These are phyloP conservation scores for Calonectria leucothoes DNA, from an alignment of 2,329 filamentous ascomycete genomes.

Conservation along the genomic window DNA sequence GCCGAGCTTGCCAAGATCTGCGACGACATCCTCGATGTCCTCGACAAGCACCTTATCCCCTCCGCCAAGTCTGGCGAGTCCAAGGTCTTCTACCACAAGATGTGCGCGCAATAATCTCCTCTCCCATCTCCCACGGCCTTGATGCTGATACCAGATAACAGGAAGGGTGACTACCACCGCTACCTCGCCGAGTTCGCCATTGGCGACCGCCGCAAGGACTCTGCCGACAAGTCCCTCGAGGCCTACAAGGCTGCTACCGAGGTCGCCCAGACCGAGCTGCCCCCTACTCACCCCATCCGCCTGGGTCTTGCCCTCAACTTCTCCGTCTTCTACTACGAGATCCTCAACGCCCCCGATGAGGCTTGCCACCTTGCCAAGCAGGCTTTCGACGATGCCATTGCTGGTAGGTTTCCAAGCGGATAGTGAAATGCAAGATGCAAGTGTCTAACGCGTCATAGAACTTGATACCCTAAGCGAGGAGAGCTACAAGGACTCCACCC, in stretches of 20 bases:
- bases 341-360: slow-evolving; percentile 97
- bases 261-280: slow-evolving; percentile 96
- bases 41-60: slow-evolving; percentile 93
- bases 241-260: slow-evolving; percentile 99
- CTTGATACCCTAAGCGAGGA: slow-evolving; percentile 97
- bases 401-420: slow-evolving; percentile 56
- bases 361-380: slow-evolving; percentile 99
- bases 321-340: slow-evolving; percentile 99
- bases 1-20: slow-evolving; percentile 96
- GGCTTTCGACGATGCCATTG: slow-evolving; percentile 98
- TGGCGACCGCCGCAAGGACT: slow-evolving; percentile 90
- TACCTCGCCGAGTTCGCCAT: slow-evolving; percentile 95
- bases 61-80: slow-evolving; percentile 97
- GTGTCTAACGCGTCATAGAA: slow-evolving; percentile 64
- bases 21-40: slow-evolving; percentile 95
- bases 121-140: background rate
- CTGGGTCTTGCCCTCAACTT: slow-evolving; percentile 98
- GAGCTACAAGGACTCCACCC: slow-evolving; percentile 98
- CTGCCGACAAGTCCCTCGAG: slow-evolving; percentile 89
- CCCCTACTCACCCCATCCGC: slow-evolving; percentile 97
- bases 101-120: slow-evolving; percentile 68
- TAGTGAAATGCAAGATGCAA: background rate
- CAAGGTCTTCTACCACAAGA: slow-evolving; percentile 99
- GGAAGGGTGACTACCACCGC: slow-evolving; percentile 98
- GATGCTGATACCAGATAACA: slow-evolving; percentile 50